These are phyloP conservation scores for Crepidotus sp. DNA, from an alignment of 1,284 basidiomycete genomes.

Conservation along the genomic window DNA sequence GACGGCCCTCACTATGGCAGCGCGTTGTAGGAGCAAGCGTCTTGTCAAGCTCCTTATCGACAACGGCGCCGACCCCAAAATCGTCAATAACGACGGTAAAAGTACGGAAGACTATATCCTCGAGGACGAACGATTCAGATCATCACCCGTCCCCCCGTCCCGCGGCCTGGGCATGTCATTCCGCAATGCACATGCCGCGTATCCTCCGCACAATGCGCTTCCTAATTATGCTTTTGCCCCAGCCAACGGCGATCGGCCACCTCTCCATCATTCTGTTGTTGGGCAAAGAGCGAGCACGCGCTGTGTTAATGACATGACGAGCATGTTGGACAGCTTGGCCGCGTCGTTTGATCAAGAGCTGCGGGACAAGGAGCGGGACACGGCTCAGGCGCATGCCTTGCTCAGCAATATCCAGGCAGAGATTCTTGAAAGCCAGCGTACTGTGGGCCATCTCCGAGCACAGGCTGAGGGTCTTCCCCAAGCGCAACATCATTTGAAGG, in stretches of 20 bases:
- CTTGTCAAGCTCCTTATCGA: conserved; percentile 94
- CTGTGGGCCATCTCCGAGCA: conserved; percentile 61
- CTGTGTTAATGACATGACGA: conserved; percentile 77
- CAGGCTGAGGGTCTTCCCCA: conserved; percentile 66
- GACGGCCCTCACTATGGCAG: conserved; percentile 95
- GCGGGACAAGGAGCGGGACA: conserved; percentile 85
- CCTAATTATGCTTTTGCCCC: conserved; percentile 38
- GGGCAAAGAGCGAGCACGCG: conserved; percentile 84
- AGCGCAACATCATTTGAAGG: conserved; percentile 49
- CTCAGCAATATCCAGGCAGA: conserved; percentile 86
- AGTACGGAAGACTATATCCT: conserved; percentile 98
- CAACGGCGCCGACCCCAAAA: conserved; percentile 94
- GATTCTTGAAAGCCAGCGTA: conserved; percentile 80
- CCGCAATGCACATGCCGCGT: conserved; percentile 54
- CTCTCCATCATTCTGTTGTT: conserved; percentile 80
- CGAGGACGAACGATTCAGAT: conserved; percentile 95
- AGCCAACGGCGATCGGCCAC: conserved; percentile 50
- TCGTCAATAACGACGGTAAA: conserved; percentile 92
- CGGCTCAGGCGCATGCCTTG: conserved; percentile 83
- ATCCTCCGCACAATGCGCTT: conserved; percentile 30
- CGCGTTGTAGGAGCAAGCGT: conserved; percentile 92
- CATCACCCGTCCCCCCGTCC: conserved; percentile 74
- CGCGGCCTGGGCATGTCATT: conserved; percentile 57
- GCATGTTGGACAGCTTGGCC: conserved; percentile 84
- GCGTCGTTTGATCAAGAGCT: conserved; percentile 92